These are phyloP conservation scores for Rhizoctonia solani DNA, from an alignment of 1,284 basidiomycete species.

Conservation along the genomic window DNA sequence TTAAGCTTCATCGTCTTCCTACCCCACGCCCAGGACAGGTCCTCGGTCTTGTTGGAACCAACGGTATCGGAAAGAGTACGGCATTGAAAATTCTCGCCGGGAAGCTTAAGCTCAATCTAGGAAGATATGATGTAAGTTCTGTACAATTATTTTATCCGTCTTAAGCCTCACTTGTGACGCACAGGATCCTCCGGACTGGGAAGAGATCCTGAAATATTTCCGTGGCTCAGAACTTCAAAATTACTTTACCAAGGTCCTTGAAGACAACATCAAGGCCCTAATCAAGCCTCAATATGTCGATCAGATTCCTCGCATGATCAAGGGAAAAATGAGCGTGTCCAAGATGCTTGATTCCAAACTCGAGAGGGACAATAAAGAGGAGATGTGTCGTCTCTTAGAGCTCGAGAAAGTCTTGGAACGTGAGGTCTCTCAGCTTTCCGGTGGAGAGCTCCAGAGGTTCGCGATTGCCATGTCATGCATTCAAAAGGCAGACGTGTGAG, in stretches of 20 bases:
- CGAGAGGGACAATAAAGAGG: conserved; percentile 81
- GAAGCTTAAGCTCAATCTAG: conserved; percentile 92
- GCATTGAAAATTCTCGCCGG: conserved; percentile 94
- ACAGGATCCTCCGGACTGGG: conserved; percentile 95
- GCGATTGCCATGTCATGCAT: conserved; percentile 94
- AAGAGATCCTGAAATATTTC: conserved; percentile 96
- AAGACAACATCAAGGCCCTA: conserved; percentile 95
- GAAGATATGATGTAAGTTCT: conserved; percentile 78
- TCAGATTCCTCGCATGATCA: conserved; percentile 94
- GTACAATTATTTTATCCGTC: conserved; percentile 12
- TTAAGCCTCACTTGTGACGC: conserved; percentile 5
- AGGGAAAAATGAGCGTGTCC: conserved; percentile 80
- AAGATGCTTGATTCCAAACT: conserved; percentile 90
- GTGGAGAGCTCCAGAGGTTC: conserved; percentile 95
- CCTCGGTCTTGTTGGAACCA: conserved; percentile 92
- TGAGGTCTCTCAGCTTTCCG: conserved; percentile 83
- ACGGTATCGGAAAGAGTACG: conserved; percentile 98
- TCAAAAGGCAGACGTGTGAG: conserved; percentile 86
- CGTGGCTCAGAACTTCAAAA: conserved; percentile 96
- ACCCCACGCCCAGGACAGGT: conserved; percentile 95
- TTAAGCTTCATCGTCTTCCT: conserved; percentile 96
- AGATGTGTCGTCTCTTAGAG: conserved; percentile 83
- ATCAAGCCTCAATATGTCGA: conserved; percentile 99
- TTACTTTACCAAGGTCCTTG: conserved; percentile 98
- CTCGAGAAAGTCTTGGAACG: conserved; percentile 82